Evolutionary conservation across 768 basidiomycete species (phyloP).

Genomic region (Suillus bovinus): DNA sequence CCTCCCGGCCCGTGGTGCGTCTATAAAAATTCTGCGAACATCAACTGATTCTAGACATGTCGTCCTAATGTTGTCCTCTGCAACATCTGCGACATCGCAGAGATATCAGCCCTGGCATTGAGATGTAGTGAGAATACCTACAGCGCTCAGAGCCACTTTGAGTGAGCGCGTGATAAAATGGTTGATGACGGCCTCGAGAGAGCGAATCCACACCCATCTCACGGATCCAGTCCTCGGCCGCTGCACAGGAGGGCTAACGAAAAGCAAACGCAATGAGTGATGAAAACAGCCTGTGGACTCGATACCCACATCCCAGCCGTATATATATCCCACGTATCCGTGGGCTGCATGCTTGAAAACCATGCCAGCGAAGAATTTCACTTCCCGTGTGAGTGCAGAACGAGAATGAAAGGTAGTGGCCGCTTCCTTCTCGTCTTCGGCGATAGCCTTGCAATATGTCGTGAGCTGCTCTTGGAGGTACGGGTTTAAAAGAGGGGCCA

Average conservation of each 20-base stretch:
- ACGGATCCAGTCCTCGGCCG: conserved; percentile 43
- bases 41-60: conserved; percentile 17
- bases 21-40: conserved; percentile 25
- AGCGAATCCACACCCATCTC: conserved; percentile 44
- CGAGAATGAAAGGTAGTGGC: conserved; percentile 29
- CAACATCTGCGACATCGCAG: conserved; percentile 29
- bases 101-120: background rate
- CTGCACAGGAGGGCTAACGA: conserved; percentile 35
- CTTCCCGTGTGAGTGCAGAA: conserved; percentile 20
- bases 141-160: conserved; percentile 39
- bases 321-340: conserved; percentile 44
- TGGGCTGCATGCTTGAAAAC: conserved; percentile 42
- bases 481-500: conserved; percentile 35
- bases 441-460: conserved; percentile 29
- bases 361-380: conserved; percentile 52
- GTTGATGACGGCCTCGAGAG: conserved; percentile 43
- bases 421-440: conserved; percentile 33
- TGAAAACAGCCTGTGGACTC: background rate
- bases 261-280: conserved; percentile 2
- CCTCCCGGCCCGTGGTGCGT: conserved; percentile 29
- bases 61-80: conserved; percentile 37
- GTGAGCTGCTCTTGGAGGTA: conserved; percentile 29
- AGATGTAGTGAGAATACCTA: conserved; percentile 23
- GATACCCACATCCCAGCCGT: conserved; percentile 48
- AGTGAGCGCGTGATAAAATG: conserved; percentile 46